A percentile compares a stretch with the other conserved stretches of the same genome.
Evolutionary conservation across 495 filamentous ascomycete species (phyloP).

Genomic region (Penicillium parvum): DNA sequence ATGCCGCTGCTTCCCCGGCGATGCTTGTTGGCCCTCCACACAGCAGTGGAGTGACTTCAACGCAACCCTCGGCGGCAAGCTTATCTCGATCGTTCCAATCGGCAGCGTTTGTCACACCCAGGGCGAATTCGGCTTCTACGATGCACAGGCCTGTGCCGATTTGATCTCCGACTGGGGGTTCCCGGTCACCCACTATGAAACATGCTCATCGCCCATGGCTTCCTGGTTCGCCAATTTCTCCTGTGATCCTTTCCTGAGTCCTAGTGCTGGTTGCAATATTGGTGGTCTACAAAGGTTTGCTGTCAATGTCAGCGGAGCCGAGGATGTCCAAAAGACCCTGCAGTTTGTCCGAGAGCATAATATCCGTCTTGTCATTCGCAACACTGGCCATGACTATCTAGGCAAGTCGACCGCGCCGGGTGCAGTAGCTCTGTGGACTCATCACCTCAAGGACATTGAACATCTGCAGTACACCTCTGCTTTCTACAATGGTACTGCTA

Average conservation of each 20-base stretch:
- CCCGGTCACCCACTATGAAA: conserved; percentile 20
- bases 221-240: conserved; percentile 44
- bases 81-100: conserved; percentile 32
- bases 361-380: conserved; percentile 59
- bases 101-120: conserved; percentile 32
- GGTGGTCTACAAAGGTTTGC: conserved; percentile 50
- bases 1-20: conserved; percentile 29
- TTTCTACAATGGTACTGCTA: conserved; percentile 43
- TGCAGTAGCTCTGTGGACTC: conserved; percentile 50
- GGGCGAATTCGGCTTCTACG: conserved; percentile 16
- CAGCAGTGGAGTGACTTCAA: conserved; percentile 29
- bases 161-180: conserved; percentile 19
- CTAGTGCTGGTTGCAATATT: conserved; percentile 39
- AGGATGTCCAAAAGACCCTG: conserved; percentile 23
- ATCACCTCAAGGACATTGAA: conserved; percentile 45
- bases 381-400: conserved; percentile 54
- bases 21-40: conserved; percentile 27
- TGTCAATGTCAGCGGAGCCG: conserved; percentile 20
- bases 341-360: conserved; percentile 49
- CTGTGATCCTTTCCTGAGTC: conserved; percentile 45
- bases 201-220: conserved; percentile 38
- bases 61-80: conserved; percentile 19
- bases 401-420: conserved; percentile 55
- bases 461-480: conserved; percentile 29
- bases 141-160: conserved; percentile 19